Evolutionary conservation across 2,329 filamentous ascomycete genomes (phyloP).

Genomic region (Clonostachys solani): DNA sequence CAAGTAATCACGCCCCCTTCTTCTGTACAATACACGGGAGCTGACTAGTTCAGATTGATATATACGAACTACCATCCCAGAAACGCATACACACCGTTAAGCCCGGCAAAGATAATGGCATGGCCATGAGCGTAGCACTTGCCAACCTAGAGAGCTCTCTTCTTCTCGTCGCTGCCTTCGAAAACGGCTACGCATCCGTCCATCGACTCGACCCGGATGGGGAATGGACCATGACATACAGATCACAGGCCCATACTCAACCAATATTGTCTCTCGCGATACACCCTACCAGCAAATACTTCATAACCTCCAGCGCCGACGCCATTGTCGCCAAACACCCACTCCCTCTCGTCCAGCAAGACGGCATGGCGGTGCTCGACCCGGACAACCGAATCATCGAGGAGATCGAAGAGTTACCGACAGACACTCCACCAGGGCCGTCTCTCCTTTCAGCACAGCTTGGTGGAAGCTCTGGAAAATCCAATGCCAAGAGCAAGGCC

Average conservation of each 20-base stretch:
- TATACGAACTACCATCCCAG: slow-evolving; percentile 78
- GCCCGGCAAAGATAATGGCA: slow-evolving; percentile 55
- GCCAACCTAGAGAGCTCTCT: slow-evolving; percentile 46
- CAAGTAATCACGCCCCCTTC: slow-evolving; percentile 40
- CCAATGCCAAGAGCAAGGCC: slow-evolving; percentile 5
- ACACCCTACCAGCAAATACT: slow-evolving; percentile 46
- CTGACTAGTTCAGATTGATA: slow-evolving; percentile 56
- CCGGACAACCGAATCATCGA: slow-evolving; percentile 16
- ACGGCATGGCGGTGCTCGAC: slow-evolving; percentile 11
- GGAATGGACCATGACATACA: slow-evolving; percentile 53
- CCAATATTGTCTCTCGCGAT: slow-evolving; percentile 74
- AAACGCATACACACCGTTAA: slow-evolving; percentile 57
- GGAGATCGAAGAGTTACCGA: slow-evolving; percentile 9
- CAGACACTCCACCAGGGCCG: background rate
- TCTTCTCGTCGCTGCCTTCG: slow-evolving; percentile 73
- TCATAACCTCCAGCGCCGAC: slow-evolving; percentile 81
- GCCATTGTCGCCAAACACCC: slow-evolving; percentile 73
- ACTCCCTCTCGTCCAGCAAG: slow-evolving; percentile 36
- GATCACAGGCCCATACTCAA: slow-evolving; percentile 66
- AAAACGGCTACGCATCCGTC: slow-evolving; percentile 74
- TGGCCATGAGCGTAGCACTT: slow-evolving; percentile 81
- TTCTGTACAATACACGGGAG: background rate
- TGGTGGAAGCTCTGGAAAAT: slow-evolving; percentile 1
- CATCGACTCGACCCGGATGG: slow-evolving; percentile 43
- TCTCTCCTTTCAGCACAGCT: slow-evolving; percentile 17